These are phyloP conservation scores for Boletus sp. DNA, from an alignment of 1,284 basidiomycete genomes.

Conservation along the genomic window DNA sequence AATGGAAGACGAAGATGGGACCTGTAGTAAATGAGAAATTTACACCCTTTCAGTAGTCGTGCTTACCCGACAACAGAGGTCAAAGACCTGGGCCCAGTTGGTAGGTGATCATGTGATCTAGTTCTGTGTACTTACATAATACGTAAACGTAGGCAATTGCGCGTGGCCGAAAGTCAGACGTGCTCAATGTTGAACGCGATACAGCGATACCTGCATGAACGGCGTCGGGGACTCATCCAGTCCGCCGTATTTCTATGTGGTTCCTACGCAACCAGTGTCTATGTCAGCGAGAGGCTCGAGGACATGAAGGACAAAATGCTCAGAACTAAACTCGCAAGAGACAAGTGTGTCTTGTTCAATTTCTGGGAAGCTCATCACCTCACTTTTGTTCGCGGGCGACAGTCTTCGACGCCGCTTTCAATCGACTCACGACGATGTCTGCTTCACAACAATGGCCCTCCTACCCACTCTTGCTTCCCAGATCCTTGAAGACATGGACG, in stretches of 20 bases:
- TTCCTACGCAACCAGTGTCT: constrained; percentile 64
- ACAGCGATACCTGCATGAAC: constrained; percentile 47
- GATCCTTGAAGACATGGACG: constrained; percentile 75
- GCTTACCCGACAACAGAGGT: too few species aligned
- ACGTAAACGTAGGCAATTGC: too few species aligned
- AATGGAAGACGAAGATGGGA: too few species aligned
- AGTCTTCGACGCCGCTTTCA: constrained; percentile 77
- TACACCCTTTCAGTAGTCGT: too few species aligned
- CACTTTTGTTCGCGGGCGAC: constrained; percentile 5
- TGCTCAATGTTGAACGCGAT: constrained; percentile 37
- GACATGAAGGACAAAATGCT: constrained; percentile 68
- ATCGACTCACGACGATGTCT: constrained; percentile 79
- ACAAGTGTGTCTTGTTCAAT: constrained; percentile 55
- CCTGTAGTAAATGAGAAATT: too few species aligned
- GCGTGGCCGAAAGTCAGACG: not conserved
- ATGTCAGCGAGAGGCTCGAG: constrained; percentile 62
- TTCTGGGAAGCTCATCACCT: constrained; percentile 6
- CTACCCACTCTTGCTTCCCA: constrained; percentile 74
- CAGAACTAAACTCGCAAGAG: constrained; percentile 62
- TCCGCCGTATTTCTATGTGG: constrained; percentile 53
- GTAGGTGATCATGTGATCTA: too few species aligned
- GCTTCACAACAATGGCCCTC: constrained; percentile 78
- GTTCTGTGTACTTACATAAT: too few species aligned
- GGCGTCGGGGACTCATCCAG: constrained; percentile 42
- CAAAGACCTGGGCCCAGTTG: too few species aligned